Evolutionary conservation across 1,139 yeast genomes (phyloP), one percentile per base, ranked within the genome.

Genomic region (Yamadazyma dendronema): DNA sequence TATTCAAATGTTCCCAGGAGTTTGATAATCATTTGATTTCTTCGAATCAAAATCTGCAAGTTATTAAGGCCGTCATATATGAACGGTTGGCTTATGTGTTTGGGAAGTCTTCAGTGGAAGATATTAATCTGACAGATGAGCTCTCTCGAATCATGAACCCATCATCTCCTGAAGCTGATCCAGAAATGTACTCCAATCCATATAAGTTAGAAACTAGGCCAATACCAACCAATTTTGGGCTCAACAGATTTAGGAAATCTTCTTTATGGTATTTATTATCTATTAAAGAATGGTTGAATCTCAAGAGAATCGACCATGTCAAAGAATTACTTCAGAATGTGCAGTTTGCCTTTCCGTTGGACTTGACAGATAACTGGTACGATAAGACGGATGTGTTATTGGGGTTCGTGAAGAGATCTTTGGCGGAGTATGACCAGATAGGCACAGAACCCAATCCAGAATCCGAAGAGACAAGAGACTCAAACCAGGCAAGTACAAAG

Each of bases 211-310:
- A 17, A 6, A 48, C 52, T 5, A 41, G 35, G 17, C 33, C 39
- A 14, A 38, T 37, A 3, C 54, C 53, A 4, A 52, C 42, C 3
- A 61, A 57, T 14, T 57, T 61, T 11, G 77, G 71, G 10, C 54
- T 53, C 21, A 67, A 58, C 40, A 49, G 52, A 8, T 62, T 62
- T 37, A 72, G 97, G 39, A 88, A 87, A 53, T 80, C 92, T 1
- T 79, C 88, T 0, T 68, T 90, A 24, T 90, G 96, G 90, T 74
- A 77, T 49, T 59, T 89, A 14, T 59, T 90, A 17, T 82, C 96
- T 0, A 84, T 90, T 4, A 77, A 77, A 40, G 87, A 84, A 52
- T 83, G 96, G 89, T 42, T 60, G n/a, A 47, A 51, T 4, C 49
- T 68, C 28, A 54, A 60, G 28, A 56, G 62, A 34, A 35, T 46